Evolutionary conservation across 2,329 filamentous ascomycete genomes (phyloP).

Genomic region (Boeremia lycopersici): DNA sequence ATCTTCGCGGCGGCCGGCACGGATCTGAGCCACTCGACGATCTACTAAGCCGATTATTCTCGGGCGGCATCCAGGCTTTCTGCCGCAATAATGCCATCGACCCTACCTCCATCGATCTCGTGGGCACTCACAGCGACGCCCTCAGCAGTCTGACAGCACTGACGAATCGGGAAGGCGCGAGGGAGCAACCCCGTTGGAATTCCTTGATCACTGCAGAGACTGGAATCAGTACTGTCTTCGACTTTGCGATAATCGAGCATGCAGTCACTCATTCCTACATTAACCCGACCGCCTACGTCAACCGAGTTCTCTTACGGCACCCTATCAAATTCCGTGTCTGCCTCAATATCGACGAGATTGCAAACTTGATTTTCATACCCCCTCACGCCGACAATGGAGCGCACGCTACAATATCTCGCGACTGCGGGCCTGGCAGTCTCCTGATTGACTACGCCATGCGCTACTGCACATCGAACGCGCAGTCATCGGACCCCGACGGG

Average conservation of each 20-base stretch:
- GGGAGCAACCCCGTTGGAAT: slow-evolving; percentile 52
- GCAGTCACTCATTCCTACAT: slow-evolving; percentile 62
- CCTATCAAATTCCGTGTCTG: slow-evolving; percentile 63
- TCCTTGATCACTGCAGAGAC: slow-evolving; percentile 61
- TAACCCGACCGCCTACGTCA: slow-evolving; percentile 64
- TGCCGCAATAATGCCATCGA: slow-evolving; percentile 53
- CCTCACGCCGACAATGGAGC: slow-evolving; percentile 50
- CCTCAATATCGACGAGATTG: slow-evolving; percentile 67
- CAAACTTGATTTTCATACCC: slow-evolving; percentile 66
- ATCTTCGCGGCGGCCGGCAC: slow-evolving; percentile 61
- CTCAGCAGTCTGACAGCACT: neutral
- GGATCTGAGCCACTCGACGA: slow-evolving; percentile 63
- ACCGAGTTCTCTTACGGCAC: slow-evolving; percentile 62
- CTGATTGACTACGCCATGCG: slow-evolving; percentile 64
- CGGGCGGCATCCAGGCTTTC: slow-evolving; percentile 59
- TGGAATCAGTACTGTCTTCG: slow-evolving; percentile 64
- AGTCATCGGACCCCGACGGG: slow-evolving; percentile 60
- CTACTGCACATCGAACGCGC: slow-evolving; percentile 58
- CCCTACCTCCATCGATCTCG: slow-evolving; percentile 57
- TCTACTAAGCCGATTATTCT: slow-evolving; percentile 63
- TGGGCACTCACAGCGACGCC: slow-evolving; percentile 65
- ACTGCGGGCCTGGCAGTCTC: slow-evolving; percentile 63
- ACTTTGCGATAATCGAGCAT: slow-evolving; percentile 64
- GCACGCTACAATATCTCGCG: slow-evolving; percentile 56
- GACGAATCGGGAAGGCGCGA: neutral